Conservation (phyloP, 371 early-diverging fungal genomes). For the Coemansia sp. region DNA sequence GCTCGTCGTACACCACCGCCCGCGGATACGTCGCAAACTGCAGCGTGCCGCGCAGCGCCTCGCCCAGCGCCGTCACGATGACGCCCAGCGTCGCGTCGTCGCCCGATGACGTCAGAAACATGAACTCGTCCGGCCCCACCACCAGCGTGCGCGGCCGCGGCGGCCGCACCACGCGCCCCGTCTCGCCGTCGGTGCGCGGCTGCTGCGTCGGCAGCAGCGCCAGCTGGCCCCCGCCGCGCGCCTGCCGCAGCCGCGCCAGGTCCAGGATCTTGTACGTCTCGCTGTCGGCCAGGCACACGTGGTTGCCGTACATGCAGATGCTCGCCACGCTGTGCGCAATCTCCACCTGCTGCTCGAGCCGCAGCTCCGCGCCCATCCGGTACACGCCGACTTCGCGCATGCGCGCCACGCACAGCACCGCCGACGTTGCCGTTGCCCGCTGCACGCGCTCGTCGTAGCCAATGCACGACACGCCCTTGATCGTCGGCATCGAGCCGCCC, state of each 20-base stretch:
- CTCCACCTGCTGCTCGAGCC: constrained; percentile 43
- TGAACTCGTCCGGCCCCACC: constrained; percentile 47
- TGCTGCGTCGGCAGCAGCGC: constrained; percentile 48
- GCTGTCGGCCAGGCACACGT: constrained; percentile 46
- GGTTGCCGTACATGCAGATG: constrained; percentile 45
- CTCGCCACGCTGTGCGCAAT: constrained; percentile 44
- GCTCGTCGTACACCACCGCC: constrained; percentile 44
- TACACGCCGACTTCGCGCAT: constrained; percentile 39
- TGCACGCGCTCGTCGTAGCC: constrained; percentile 34
- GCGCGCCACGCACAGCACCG: constrained; percentile 43
- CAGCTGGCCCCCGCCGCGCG: constrained; percentile 15
- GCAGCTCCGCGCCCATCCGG: constrained; percentile 24
- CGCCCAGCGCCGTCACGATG: constrained; percentile 47
- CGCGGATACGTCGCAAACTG: constrained; percentile 49
- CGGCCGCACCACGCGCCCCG: constrained; percentile 43
- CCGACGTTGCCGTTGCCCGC: constrained; percentile 6
- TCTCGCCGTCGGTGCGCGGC: constrained; percentile 30
- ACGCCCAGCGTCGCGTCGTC: constrained; percentile 47
- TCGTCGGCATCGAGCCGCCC: constrained; percentile 9
- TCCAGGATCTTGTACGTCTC: constrained; percentile 50
- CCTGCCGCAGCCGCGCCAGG: constrained; percentile 20
- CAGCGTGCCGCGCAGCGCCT: constrained; percentile 48
- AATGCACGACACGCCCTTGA: constrained; percentile 39
- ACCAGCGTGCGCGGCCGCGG: constrained; percentile 50
- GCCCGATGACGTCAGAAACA: constrained; percentile 48